Evolutionary conservation across 129 eudicot genomes (phyloP).

Genomic region (Centaurea solstitialis): DNA sequence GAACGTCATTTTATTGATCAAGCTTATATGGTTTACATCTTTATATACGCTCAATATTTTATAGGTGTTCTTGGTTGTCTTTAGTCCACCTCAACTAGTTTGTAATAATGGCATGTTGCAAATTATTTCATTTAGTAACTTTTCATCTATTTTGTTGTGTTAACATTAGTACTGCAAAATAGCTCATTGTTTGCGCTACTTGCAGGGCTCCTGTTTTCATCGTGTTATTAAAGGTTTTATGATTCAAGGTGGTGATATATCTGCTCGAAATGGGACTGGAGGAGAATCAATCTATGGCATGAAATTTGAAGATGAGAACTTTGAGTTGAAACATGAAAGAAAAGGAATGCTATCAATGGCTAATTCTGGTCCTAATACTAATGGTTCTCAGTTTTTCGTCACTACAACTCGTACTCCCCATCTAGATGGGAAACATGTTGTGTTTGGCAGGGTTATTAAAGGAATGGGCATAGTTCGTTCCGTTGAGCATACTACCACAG

Average conservation of each 20-base stretch:
- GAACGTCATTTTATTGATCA: background rate
- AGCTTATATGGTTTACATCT: conserved; percentile 1
- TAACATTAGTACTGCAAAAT: background rate
- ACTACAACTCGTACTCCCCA: conserved; percentile 74
- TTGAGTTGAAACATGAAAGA: conserved; percentile 79
- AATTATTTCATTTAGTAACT: background rate
- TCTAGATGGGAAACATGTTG: conserved; percentile 86
- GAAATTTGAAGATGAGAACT: conserved; percentile 92
- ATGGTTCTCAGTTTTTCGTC: conserved; percentile 86
- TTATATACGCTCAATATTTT: background rate
- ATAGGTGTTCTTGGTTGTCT: background rate
- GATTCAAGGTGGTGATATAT: conserved; percentile 90
- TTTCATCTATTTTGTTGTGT: conserved; percentile 6
- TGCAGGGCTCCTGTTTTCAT: conserved; percentile 83
- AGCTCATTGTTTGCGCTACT: background rate
- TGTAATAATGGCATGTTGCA: background rate
- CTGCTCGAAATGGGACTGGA: conserved; percentile 64
- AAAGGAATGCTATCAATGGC: conserved; percentile 98
- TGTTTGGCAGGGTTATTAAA: conserved; percentile 87
- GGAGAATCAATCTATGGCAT: conserved; percentile 89
- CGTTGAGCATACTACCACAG: conserved; percentile 59
- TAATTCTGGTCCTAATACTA: conserved; percentile 82
- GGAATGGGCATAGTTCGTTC: conserved; percentile 89
- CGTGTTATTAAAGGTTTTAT: conserved; percentile 75
- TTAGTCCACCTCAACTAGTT: background rate